Evolutionary conservation across 2,329 filamentous ascomycete genomes (phyloP), one percentile per base, ranked within the genome.

Genomic region (Paracamarosporium sp.): DNA sequence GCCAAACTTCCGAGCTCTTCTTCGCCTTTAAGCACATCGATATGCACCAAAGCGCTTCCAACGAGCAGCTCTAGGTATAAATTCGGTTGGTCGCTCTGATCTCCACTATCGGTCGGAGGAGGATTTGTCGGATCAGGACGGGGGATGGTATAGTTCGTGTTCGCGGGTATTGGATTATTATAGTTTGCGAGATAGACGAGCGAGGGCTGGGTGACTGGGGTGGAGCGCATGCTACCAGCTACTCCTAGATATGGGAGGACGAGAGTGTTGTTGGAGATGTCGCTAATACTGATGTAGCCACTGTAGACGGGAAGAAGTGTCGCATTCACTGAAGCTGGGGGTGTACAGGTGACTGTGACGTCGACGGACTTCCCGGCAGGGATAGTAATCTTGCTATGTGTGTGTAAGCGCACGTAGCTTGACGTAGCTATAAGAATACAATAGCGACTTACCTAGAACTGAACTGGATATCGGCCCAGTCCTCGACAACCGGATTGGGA

Each of bases 271-370:
- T 56, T 54, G 24, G 41, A 36, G 5, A 30, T 35, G 15, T 53
- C 35, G 35, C 47, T 59, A 3, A 66, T 5, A 12, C 54, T 53
- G 27, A 70, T 57, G 43, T 55, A 69, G 50, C 67, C 67, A 15
- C 62, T 63, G 57, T 70, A 69, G 5, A 70, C 59, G 8, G 67
- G 64, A 7, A 69, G 53, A 5, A 63, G 46, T 5, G 61, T 63
- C 5, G 56, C 56, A 38, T 69, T 65, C 50, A 67, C 45, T 24
- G 59, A 55, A n/a, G 63, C 41, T 17, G 66, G 65, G 3, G 67
- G 68, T 15, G 65, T 64, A 48, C 59, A 59, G 25, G 60, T 61
- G 44, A 59, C 55, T 9, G 62, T 63, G 38, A 61, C 47, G 24
- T 53, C 51, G 8, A 60, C 59, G 15, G 63, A 55, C 47, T 57